Base-by-base conservation (phyloP, 805 yeast species). In the Metschnikowia dekortorum region DNA sequence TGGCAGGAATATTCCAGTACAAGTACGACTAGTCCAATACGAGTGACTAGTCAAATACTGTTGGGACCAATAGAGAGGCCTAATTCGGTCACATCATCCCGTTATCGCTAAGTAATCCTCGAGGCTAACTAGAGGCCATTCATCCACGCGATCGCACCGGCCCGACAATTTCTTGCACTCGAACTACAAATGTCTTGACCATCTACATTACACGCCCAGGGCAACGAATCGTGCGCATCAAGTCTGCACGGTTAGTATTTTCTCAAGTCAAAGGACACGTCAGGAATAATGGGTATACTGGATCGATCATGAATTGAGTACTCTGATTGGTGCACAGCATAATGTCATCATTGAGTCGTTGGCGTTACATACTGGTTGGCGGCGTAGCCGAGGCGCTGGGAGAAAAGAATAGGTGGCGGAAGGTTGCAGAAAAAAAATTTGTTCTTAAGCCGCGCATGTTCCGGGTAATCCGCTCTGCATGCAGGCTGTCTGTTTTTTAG, bases 251-350 rank as follows among this genome's bases (percentile, higher is more conserved):
- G 45, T 53, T 53, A 55, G 56, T 55, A 46, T 16, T 16, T 8
- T 8, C n/a, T 13, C 34, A 39, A 8, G 11, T 26, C 6, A 34
- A 16, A 35, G 51, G 59, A 56, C 54, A 57, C 50, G 62, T 73
- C 78, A 73, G 78, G 69, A 64, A 68, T 71, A 40, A 67, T 73
- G 75, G 77, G 78, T 72, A 68, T 72, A 73, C 75, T 71, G 66
- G 56, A 60, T 64, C 68, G 62, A 64, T 73, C 78, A 73, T 72
- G 63, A 61, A 36, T 52, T 54, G 69, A 72, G 75, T 71, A 69
- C 72, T 73, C 78, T 71, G 78, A 73, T 76, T 73, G 78, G 78
- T 73, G 78, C 78, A 73, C 78, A 73, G 78, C 78, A 73, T 68
- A 42, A 69, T 70, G 75, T 73, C 76, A 60, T 73, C 78, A 69